Evolutionary conservation across 208 protist genomes (phyloP).

Genomic region (Trypanosomatidae sp.): DNA sequence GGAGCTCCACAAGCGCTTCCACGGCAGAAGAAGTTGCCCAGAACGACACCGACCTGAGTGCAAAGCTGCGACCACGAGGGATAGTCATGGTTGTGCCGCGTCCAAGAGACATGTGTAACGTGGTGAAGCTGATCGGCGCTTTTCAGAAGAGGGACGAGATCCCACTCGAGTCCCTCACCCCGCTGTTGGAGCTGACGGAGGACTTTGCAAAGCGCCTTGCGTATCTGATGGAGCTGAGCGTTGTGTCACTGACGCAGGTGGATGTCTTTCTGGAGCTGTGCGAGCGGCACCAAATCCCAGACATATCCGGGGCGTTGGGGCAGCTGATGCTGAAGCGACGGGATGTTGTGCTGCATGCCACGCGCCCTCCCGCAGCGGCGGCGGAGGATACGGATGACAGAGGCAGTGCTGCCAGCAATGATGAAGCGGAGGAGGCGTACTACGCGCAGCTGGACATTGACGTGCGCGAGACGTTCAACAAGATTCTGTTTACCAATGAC

Average conservation of each 20-base stretch:
- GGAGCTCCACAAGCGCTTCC: background rate
- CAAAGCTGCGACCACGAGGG: constrained; percentile 2
- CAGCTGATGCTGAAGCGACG: constrained; percentile 24
- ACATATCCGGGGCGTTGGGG: constrained; percentile 37
- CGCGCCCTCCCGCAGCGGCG: background rate
- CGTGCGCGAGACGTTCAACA: constrained; percentile 65
- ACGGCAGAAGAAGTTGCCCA: background rate
- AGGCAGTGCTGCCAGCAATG: background rate
- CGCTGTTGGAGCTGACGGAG: constrained; percentile 53
- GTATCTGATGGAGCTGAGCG: constrained; percentile 41
- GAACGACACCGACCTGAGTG: background rate
- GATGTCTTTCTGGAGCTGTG: constrained; percentile 50
- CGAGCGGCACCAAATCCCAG: constrained; percentile 52
- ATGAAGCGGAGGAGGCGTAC: constrained; percentile 43
- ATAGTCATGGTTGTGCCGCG: constrained; percentile 30
- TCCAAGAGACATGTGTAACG: constrained; percentile 59
- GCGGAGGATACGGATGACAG: background rate
- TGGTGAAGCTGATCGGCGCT: constrained; percentile 32
- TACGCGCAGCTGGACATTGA: constrained; percentile 63
- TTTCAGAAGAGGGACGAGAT: constrained; percentile 53
- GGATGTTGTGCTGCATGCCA: constrained; percentile 4
- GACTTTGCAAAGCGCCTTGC: constrained; percentile 49
- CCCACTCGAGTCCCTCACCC: constrained; percentile 50
- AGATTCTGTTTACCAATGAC: constrained; percentile 52
- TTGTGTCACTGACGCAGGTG: constrained; percentile 51